Conservation (phyloP, 139 green algal genomes). For the Coelastrella sp. region DNA sequence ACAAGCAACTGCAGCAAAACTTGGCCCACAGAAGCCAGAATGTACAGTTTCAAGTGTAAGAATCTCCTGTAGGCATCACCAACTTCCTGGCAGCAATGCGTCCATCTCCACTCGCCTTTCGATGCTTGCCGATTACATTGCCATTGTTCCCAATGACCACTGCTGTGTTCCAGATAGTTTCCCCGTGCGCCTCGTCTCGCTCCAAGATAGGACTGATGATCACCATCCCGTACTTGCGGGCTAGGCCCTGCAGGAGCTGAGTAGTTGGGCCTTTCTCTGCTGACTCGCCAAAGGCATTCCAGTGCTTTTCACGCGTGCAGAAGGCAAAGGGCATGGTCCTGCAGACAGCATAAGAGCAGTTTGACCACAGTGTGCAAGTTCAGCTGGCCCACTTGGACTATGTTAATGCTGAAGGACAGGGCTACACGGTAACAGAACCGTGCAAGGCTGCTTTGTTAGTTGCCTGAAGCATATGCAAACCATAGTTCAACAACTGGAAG, state of each 20-base stretch:
- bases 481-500: too few species aligned
- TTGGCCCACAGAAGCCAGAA: too few species aligned
- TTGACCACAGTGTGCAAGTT: too few species aligned
- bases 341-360: too few species aligned
- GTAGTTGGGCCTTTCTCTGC: conserved; percentile 73
- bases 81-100: background rate
- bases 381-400: too few species aligned
- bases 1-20: too few species aligned
- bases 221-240: conserved; percentile 85
- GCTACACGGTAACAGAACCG: too few species aligned
- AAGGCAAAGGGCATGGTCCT: conserved; percentile 96
- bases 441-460: too few species aligned
- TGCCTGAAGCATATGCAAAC: too few species aligned
- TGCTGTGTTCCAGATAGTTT: conserved; percentile 98
- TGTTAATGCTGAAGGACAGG: too few species aligned
- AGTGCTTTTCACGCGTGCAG: conserved; percentile 95
- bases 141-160: conserved; percentile 96
- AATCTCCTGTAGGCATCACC: too few species aligned
- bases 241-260: conserved; percentile 60
- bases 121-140: conserved; percentile 92
- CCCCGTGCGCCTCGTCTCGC: conserved; percentile 84
- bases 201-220: conserved; percentile 95
- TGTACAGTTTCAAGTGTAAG: too few species aligned
- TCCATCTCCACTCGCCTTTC: conserved; percentile 72
- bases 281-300: conserved; percentile 95